Conservation (phyloP, 768 basidiomycete genomes). For the Sistotremastrum niveocremeum region DNA sequence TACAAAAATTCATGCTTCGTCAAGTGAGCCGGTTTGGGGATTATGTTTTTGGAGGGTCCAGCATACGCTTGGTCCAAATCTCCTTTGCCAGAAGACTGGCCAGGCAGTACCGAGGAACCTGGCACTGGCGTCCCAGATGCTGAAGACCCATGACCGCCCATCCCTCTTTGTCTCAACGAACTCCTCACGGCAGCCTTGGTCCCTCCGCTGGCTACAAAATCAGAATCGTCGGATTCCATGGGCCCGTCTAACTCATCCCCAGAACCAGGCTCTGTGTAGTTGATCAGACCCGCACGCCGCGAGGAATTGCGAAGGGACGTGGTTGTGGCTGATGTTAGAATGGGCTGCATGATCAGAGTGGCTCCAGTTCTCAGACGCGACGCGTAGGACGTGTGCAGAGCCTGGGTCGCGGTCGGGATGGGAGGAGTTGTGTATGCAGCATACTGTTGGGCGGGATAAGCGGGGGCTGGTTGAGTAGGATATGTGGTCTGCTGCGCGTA, state of each 20-base stretch:
- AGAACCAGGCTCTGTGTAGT: constrained; percentile 79
- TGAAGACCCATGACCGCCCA: constrained; percentile 36
- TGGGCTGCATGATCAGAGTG: constrained; percentile 84
- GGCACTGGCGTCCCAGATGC: constrained; percentile 20
- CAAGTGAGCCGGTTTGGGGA: constrained; percentile 37
- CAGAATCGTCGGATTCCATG: constrained; percentile 74
- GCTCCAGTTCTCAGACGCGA: constrained; percentile 85
- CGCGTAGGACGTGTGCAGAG: constrained; percentile 67
- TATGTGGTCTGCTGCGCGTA: constrained; percentile 15
- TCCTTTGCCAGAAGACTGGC: constrained; percentile 26
- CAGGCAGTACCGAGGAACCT: constrained; percentile 11
- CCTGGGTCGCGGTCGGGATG: constrained; percentile 53
- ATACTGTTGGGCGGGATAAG: constrained; percentile 21
- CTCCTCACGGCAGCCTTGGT: constrained; percentile 44
- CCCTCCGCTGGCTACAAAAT: constrained; percentile 55
- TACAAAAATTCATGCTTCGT: constrained; percentile 42
- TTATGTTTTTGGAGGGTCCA: constrained; percentile 72
- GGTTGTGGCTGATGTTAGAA: constrained; percentile 26
- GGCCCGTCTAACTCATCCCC: constrained; percentile 73
- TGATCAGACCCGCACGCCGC: constrained; percentile 51
- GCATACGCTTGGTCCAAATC: constrained; percentile 83
- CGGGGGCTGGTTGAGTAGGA: constrained; percentile 34
- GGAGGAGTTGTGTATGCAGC: constrained; percentile 7
- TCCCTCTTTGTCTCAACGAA: constrained; percentile 24
- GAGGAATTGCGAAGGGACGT: constrained; percentile 25